Percentiles rank a stretch among this genome's conserved stretches.
Conservation (phyloP, 106 monocot species). For the Dendrobium catenatum region DNA sequence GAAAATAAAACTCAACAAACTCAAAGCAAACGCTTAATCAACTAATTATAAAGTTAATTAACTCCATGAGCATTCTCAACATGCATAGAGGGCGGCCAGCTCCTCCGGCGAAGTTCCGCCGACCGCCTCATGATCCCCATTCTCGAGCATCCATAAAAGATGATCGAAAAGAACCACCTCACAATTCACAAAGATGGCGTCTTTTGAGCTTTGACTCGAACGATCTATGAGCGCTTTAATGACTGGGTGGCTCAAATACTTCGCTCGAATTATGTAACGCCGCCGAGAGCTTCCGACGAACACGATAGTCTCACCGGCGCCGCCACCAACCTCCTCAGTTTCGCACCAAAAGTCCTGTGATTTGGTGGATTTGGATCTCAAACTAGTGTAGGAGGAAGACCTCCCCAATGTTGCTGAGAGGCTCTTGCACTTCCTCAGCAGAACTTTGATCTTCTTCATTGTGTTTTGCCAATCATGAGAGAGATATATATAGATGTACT, state of each 20-base stretch:
- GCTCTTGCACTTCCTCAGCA: slow-evolving; percentile 83
- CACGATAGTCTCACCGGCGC: slow-evolving; percentile 31
- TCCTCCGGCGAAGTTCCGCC: slow-evolving; percentile 45
- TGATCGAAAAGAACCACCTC: slow-evolving; percentile 93
- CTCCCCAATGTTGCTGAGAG: slow-evolving; percentile 38
- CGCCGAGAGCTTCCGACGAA: slow-evolving; percentile 76
- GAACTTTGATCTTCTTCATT: slow-evolving; percentile 56
- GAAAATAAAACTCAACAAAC: too few relatives aligned
- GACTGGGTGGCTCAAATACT: slow-evolving; percentile 65
- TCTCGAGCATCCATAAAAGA: slow-evolving; percentile 88
- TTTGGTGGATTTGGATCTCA: slow-evolving; percentile 41
- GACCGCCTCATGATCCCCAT: slow-evolving; percentile 22
- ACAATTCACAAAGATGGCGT: slow-evolving; percentile 44
- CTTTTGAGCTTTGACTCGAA: slow-evolving; percentile 1
- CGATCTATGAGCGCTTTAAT: slow-evolving; percentile 54
- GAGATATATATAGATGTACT: not conserved
- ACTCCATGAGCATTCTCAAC: slow-evolving; percentile 15
- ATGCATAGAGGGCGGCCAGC: slow-evolving; percentile 54
- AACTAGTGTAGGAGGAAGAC: slow-evolving; percentile 38
- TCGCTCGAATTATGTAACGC: slow-evolving; percentile 50
- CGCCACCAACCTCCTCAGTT: not conserved
- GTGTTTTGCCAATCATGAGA: not conserved
- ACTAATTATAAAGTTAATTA: too few relatives aligned
- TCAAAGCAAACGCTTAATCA: too few relatives aligned
- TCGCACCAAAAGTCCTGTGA: slow-evolving; percentile 8